A percentile compares a stretch with the other conserved stretches of the same genome.
phyloP scores from a whole-genome alignment of 805 yeast genomes.

The Metschnikowia hibisci region DNA sequence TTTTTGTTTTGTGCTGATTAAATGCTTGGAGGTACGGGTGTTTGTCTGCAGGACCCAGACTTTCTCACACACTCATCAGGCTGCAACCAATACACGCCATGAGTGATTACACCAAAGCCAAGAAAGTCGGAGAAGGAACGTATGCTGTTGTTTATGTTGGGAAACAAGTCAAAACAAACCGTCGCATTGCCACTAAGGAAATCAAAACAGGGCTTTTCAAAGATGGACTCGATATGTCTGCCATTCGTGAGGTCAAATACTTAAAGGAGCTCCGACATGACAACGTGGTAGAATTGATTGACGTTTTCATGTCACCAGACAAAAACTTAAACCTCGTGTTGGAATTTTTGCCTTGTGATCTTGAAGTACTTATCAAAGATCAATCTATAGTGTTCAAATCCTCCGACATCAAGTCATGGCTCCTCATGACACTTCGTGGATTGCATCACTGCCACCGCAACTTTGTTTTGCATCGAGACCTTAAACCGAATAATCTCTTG shows the following conservation, averaged over 20 bases:
- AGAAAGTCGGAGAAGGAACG: conserved; percentile 97
- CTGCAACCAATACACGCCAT: not conserved
- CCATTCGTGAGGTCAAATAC: conserved; percentile 88
- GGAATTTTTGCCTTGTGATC: conserved; percentile 88
- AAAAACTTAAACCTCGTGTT: conserved; percentile 76
- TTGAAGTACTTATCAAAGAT: conserved; percentile 86
- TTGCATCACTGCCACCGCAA: conserved; percentile 94
- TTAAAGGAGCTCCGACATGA: conserved; percentile 71
- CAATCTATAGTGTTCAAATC: conserved; percentile 69
- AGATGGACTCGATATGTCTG: conserved; percentile 97
- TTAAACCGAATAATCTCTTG: conserved; percentile 87
- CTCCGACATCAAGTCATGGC: conserved; percentile 89
- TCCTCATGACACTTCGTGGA: conserved; percentile 91
- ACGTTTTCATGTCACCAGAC: conserved; percentile 67
- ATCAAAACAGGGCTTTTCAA: conserved; percentile 91
- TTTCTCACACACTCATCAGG: not conserved
- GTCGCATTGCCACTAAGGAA: conserved; percentile 87
- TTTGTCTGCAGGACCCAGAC: too few species aligned
- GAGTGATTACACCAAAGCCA: conserved; percentile 47
- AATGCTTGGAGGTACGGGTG: too few species aligned
- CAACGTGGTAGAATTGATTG: conserved; percentile 83
- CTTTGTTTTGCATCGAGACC: conserved; percentile 84
- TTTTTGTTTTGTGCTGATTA: too few species aligned
- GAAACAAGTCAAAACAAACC: conserved; percentile 47
- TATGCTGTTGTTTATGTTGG: conserved; percentile 96